These are phyloP conservation scores for Hirschfeldia incana DNA, from an alignment of 345 rosid genomes.

Conservation along the genomic window DNA sequence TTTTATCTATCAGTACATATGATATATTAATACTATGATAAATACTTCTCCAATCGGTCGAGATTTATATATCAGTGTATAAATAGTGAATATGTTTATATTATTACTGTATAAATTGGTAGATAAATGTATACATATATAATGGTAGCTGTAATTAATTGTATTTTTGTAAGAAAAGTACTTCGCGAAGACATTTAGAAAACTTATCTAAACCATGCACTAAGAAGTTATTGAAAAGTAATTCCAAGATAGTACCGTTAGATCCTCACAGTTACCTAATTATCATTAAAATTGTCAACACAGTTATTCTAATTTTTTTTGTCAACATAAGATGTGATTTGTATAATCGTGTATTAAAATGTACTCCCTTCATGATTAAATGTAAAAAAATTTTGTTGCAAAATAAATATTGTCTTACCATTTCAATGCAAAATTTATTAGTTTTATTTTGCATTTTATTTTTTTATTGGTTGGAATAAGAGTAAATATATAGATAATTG, in stretches of 20 bases:
- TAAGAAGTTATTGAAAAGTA: slow-evolving; percentile 11
- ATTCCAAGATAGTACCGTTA: slow-evolving; percentile 10
- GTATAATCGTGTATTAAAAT: not conserved
- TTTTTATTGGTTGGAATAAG: too few species aligned
- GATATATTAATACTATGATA: not conserved
- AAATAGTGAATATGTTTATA: not conserved
- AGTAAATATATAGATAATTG: too few species aligned
- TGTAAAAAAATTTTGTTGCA: too few species aligned
- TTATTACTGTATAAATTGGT: not conserved
- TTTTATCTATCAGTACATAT: not conserved
- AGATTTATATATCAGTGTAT: not conserved
- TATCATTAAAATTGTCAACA: slow-evolving; percentile 3
- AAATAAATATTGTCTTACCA: too few species aligned
- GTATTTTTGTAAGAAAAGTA: not conserved
- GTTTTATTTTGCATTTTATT: too few species aligned
- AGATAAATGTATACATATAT: not conserved
- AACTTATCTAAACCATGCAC: not conserved
- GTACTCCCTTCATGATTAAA: too few species aligned
- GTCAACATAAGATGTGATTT: slow-evolving; percentile 7
- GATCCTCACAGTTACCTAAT: slow-evolving; percentile 30
- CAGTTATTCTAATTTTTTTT: not conserved
- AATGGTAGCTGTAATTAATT: not conserved
- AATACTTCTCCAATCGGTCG: not conserved
- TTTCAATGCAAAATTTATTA: too few species aligned
- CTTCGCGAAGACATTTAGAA: not conserved